Base-by-base conservation (phyloP, 352 stramenopile species). In the Pythium scleroteichum region DNA sequence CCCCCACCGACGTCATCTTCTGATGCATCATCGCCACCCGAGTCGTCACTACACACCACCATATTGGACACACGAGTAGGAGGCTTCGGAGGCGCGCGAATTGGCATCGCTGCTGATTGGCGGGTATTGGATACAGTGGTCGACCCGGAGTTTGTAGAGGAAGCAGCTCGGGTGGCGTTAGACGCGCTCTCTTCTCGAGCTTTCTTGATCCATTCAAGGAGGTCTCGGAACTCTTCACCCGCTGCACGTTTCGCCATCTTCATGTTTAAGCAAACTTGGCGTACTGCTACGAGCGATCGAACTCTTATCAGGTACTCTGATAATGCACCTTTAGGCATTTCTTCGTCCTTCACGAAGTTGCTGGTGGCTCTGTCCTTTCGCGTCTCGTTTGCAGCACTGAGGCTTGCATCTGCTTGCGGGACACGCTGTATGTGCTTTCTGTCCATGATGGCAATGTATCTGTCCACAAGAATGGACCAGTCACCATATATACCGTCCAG, bases 181-280 rank as follows among this genome's bases (percentile, higher is more conserved):
- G n/a, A n/a, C 22, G 40, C 14, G 2, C 10, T 17, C 4, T 66
- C 49, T 3, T 38, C 40, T 39, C 22, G 50, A 2, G 41, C 62
- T 29, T 57, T 46, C 32, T 49, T 42, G 16, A 92, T 71, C 7
- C 42, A 65, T 17, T 87, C 78, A 19, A 94, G 19, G 8, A 88
- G 68, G 41, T 91, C 78, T 4, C 79, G 80, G 60, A 87, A 92
- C 29, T 73, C 70, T 62, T 94, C 85, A 24, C 75, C 86, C 10
- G 85, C 80, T 20, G 82, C 82, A 13, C 85, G 73, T 56, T 91
- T 92, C 0, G 85, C 82, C 64, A 88, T 80, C 62, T 88, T 94
- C 41, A 69, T 64, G 33, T 83, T 91, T 47, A 87, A 24, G 24
- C 80, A 90, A 5, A 80, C 68, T 12, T 79, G 77, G 8, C 77